Evolutionary conservation across 164 flowering plant species (phyloP), one percentile per base, ranked within the genome.

Genomic region (Akebia trifoliata): DNA sequence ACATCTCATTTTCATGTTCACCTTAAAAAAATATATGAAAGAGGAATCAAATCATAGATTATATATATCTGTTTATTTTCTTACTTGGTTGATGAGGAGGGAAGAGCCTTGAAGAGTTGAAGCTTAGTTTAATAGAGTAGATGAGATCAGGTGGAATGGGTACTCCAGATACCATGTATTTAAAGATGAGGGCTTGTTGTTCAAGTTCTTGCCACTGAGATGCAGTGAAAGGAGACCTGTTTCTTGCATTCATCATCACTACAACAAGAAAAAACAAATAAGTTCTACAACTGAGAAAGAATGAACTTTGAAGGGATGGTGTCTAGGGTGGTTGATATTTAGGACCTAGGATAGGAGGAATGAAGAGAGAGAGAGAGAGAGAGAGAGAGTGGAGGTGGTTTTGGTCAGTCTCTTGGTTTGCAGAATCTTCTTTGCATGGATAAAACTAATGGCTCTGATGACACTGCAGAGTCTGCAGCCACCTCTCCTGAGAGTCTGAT

Each of bases 121-220:
- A 39, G 72, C 75, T 74, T 50, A 64, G 68, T 61, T 65, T 72
- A 57, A 79, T 36, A 20, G 67, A 34, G 68, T 45, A 72, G 48
- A 79, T 54, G 53, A 79, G 85, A 62, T 80, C 81, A 48, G 79
- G 66, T 20, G 86, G 86, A 43, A 83, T 55, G 48, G 81, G 82
- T 1, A 70, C 38, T 37, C 85, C 84, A 10, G 78, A 61, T 25
- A 63, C 54, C 69, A 81, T 68, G 74, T 78, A 77, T 37, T 80
- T 83, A 78, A 71, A 83, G 66, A 83, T 71, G 1, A 80, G 76
- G 44, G 83, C 88, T 76, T 83, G 88, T 50, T 78, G 81, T 59
- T 83, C 83, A 26, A 83, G 83, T 67, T 83, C 88, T 62, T 83
- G 78, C 83, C 81, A 78, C 42, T 83, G 88, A n/a, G 71, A 54